Percentiles rank a stretch among this genome's conserved stretches.
phyloP scores from a whole-genome alignment of 2,329 filamentous ascomycete species.

The Alternaria brassicicola region DNA sequence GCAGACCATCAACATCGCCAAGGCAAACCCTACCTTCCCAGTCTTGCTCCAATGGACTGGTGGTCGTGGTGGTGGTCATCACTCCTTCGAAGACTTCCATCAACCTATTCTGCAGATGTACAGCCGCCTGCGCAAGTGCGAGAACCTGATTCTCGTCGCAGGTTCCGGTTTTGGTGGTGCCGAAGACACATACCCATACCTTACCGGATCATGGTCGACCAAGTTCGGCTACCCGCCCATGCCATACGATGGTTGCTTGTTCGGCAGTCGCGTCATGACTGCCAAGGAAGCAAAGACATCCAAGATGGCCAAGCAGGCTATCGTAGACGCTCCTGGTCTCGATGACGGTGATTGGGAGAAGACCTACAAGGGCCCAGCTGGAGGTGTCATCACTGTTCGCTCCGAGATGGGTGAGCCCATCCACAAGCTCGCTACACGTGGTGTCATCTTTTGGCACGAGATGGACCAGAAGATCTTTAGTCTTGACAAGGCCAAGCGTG shows the following conservation, averaged over 20 bases:
- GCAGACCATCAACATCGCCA: slow-evolving; percentile 56
- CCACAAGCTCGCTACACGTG: slow-evolving; percentile 95
- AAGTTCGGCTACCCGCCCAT: slow-evolving; percentile 53
- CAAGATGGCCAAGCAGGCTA: slow-evolving; percentile 52
- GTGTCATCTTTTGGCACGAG: slow-evolving; percentile 96
- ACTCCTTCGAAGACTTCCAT: slow-evolving; percentile 59
- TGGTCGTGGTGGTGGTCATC: slow-evolving; percentile 57
- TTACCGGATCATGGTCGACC: slow-evolving; percentile 54
- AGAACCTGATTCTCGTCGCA: slow-evolving; percentile 56
- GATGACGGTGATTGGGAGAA: slow-evolving; percentile 55
- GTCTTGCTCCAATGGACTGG: slow-evolving; percentile 58
- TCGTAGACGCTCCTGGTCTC: slow-evolving; percentile 52
- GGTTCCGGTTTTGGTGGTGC: slow-evolving; percentile 57
- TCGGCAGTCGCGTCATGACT: slow-evolving; percentile 57
- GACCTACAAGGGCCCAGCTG: slow-evolving; percentile 71
- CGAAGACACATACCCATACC: slow-evolving; percentile 56
- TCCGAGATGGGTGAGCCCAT: slow-evolving; percentile 99
- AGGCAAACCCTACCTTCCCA: slow-evolving; percentile 54
- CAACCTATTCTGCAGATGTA: slow-evolving; percentile 57
- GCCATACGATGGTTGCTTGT: slow-evolving; percentile 56
- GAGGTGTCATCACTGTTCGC: slow-evolving; percentile 92
- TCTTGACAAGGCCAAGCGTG: slow-evolving; percentile 77
- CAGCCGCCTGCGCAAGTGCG: slow-evolving; percentile 52
- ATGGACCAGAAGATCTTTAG: slow-evolving; percentile 99
- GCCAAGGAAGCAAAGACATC: slow-evolving; percentile 56